These are phyloP conservation scores for Nepenthes alata DNA, from an alignment of 179 eudicot genomes.

Conservation along the genomic window DNA sequence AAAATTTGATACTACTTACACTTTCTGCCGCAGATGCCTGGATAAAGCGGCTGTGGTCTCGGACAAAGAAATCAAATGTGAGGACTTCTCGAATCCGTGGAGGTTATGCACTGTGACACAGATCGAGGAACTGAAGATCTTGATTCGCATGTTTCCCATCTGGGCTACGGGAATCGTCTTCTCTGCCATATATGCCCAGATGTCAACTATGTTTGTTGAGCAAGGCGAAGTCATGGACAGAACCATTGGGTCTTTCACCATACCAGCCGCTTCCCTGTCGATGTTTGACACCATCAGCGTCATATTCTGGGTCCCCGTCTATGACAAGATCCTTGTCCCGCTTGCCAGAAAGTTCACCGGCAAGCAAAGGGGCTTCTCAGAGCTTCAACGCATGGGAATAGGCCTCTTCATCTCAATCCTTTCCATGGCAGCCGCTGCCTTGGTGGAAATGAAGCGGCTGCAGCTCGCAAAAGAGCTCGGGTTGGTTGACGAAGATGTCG, in stretches of 20 bases:
- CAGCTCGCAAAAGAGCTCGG: conserved; percentile 13
- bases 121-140: conserved; percentile 34
- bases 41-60: conserved; percentile 38
- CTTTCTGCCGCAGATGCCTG: conserved; percentile 21
- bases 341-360: conserved; percentile 17
- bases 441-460: conserved; percentile 18
- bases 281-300: conserved; percentile 19
- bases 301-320: conserved; percentile 23
- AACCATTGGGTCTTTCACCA: conserved; percentile 18
- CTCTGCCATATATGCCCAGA: conserved; percentile 31
- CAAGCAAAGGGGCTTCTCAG: conserved; percentile 18
- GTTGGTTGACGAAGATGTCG: conserved; percentile 11
- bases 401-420: conserved; percentile 23
- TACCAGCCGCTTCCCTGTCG: conserved; percentile 26
- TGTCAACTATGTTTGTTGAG: conserved; percentile 33
- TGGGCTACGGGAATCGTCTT: conserved; percentile 43
- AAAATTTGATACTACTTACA: not conserved
- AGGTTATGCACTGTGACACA: conserved; percentile 36
- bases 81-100: conserved; percentile 20
- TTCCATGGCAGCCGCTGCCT: conserved; percentile 22
- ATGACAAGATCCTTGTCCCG: conserved; percentile 19
- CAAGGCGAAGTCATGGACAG: conserved; percentile 43
- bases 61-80: conserved; percentile 11
- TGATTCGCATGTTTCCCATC: conserved; percentile 31
- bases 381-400: conserved; percentile 22